Evolutionary conservation across 192 early-diverging fungal genomes (phyloP), one percentile per base, ranked within the genome.

Genomic region (Gigaspora rosea): DNA sequence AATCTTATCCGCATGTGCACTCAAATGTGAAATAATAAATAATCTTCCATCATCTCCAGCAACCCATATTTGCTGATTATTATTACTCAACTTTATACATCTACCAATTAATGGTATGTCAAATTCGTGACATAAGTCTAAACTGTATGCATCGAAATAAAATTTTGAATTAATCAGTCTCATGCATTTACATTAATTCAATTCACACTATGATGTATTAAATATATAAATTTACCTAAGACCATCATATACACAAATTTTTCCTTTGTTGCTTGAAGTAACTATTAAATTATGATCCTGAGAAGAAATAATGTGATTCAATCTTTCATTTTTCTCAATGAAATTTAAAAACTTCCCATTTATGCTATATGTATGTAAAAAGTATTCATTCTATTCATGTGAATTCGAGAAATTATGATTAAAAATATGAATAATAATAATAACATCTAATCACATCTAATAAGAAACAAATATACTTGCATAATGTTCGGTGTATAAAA

Each of bases 291-390:
- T 67, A 12, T 57, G 66, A 8, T 64, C 61, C 4, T 62, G 13
- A 46, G 75, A 66, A 15, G 65, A 46, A 56, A 66, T 67, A 50
- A 76, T 67, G 41, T 76, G 54, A 56, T 68, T 67, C 35, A 76
- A 57, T 67, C 10, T n/a, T 35, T 54, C 52, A 6, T 20, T 1
- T 54, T 57, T 56, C 49, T 76, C 48, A 4, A 76, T 46, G 22
- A 2, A 51, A 56, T 63, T 63, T 8, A 76, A 41, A 32, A 76
- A 67, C 35, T 76, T 76, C 22, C 75, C 75, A 58, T 76, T 76
- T 20, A 76, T 67, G n/a, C 59, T 67, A 22, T 76, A 76, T 47
- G 63, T 67, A 63, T 76, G 61, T 13, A 76, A 33, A 68, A 57
- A 76, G 22, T 76, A 67, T 67, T 68, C 50, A 15, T 52, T 50